phyloP scores from a whole-genome alignment of 768 basidiomycete species.

The Obba rivulosa region DNA sequence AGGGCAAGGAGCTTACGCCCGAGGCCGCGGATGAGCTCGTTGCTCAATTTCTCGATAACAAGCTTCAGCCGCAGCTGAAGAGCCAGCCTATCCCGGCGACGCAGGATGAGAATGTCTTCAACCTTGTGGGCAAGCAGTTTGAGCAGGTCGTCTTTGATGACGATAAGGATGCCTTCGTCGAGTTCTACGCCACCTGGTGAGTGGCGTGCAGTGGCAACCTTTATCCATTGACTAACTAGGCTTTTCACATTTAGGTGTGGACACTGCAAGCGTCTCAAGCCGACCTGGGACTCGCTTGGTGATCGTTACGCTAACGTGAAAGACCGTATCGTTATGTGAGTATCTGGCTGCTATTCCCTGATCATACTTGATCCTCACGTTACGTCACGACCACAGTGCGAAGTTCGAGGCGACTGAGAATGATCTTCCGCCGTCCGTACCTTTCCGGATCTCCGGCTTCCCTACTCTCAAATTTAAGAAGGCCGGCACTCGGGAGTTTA shows the following conservation, averaged over 20 bases:
- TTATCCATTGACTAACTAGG: background rate
- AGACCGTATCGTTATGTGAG: slow-evolving; percentile 75
- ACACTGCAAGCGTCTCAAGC: slow-evolving; percentile 96
- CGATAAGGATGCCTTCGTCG: slow-evolving; percentile 90
- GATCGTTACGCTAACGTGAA: slow-evolving; percentile 75
- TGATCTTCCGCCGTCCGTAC: slow-evolving; percentile 83
- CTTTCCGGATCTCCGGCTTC: slow-evolving; percentile 86
- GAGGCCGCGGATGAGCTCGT: slow-evolving; percentile 57
- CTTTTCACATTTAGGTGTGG: slow-evolving; percentile 54
- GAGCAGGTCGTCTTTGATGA: slow-evolving; percentile 84
- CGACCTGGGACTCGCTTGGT: slow-evolving; percentile 87
- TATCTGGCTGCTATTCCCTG: slow-evolving; percentile 2
- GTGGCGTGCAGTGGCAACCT: slow-evolving; percentile 24
- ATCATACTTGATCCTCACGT: slow-evolving; percentile 2
- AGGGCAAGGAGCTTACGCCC: slow-evolving; percentile 54
- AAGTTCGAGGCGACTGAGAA: slow-evolving; percentile 98
- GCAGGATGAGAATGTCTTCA: slow-evolving; percentile 80
- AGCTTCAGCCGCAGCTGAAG: slow-evolving; percentile 82
- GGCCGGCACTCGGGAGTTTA: slow-evolving; percentile 79
- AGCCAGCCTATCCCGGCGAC: slow-evolving; percentile 77
- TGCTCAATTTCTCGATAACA: slow-evolving; percentile 61
- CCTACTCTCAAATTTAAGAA: slow-evolving; percentile 97
- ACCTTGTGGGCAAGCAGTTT: slow-evolving; percentile 84
- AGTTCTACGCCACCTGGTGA: slow-evolving; percentile 96
- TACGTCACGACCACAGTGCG: slow-evolving; percentile 47